Percentiles rank a stretch among this genome's conserved stretches.
phyloP scores from a whole-genome alignment of 495 filamentous ascomycete species.

The Amorphotheca resinae region DNA sequence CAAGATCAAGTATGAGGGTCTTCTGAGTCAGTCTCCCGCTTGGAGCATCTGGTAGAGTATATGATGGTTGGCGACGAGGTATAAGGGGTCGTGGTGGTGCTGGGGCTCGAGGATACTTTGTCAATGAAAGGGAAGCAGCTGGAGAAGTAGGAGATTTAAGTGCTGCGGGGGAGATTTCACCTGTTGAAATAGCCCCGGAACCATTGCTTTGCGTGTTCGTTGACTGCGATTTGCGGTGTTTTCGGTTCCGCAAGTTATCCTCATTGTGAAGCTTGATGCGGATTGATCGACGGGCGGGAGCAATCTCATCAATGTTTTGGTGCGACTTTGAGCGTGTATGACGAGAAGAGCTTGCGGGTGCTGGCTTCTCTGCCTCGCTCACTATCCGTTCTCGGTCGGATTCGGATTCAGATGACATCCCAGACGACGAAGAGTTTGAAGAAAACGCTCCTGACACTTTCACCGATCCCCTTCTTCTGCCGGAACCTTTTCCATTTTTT shows the following conservation, averaged over 20 bases:
- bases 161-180: slow-evolving; percentile 26
- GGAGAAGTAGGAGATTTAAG: slow-evolving; percentile 89
- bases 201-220: slow-evolving; percentile 24
- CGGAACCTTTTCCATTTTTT: slow-evolving; percentile 1
- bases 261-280: slow-evolving; percentile 86
- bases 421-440: slow-evolving; percentile 48
- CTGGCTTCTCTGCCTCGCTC: slow-evolving; percentile 12
- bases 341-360: slow-evolving; percentile 7
- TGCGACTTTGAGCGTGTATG: slow-evolving; percentile 22
- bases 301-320: slow-evolving; percentile 38
- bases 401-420: slow-evolving; percentile 46
- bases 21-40: slow-evolving; percentile 51
- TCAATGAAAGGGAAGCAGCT: slow-evolving; percentile 53
- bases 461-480: slow-evolving; percentile 2
- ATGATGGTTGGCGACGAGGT: slow-evolving; percentile 73
- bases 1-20: slow-evolving; percentile 87
- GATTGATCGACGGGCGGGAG: slow-evolving; percentile 65
- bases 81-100: slow-evolving; percentile 83
- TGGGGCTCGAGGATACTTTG: slow-evolving; percentile 79
- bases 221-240: slow-evolving; percentile 40
- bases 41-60: slow-evolving; percentile 36
- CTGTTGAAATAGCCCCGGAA: slow-evolving; percentile 21
- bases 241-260: slow-evolving; percentile 51
- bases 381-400: slow-evolving; percentile 34
- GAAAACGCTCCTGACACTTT: slow-evolving; percentile 20